Evolutionary conservation across 768 basidiomycete genomes (phyloP).

Genomic region (Leucocoprinus leucothites): DNA sequence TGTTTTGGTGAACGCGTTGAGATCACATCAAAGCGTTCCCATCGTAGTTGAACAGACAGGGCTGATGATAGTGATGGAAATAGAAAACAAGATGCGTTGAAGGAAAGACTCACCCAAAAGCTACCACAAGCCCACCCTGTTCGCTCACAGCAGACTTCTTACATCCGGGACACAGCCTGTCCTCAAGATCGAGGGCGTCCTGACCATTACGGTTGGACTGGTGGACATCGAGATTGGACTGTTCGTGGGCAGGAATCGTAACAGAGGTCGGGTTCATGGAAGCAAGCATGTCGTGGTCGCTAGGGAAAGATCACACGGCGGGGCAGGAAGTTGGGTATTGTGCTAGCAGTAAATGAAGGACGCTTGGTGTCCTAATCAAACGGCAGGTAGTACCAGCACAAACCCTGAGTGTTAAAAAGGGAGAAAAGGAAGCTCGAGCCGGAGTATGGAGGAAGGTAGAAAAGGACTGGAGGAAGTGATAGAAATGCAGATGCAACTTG

Average conservation of each 20-base stretch:
- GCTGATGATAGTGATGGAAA: background rate
- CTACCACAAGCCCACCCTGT: constrained; percentile 85
- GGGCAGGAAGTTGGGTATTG: background rate
- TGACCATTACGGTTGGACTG: constrained; percentile 14
- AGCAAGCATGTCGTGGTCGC: constrained; percentile 22
- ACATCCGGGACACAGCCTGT: constrained; percentile 79
- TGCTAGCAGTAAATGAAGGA: background rate
- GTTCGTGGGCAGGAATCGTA: constrained; percentile 29
- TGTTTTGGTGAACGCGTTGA: background rate
- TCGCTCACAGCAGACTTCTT: constrained; percentile 78
- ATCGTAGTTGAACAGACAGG: background rate
- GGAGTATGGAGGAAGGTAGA: background rate
- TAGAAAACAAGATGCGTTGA: background rate
- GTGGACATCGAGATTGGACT: constrained; percentile 32
- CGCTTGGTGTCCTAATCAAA: background rate
- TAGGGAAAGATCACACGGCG: constrained; percentile 15
- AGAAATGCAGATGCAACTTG: constrained; percentile 4
- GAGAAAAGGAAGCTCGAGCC: background rate
- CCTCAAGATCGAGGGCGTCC: constrained; percentile 35
- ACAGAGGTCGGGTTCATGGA: constrained; percentile 18
- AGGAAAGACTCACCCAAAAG: constrained; percentile 76
- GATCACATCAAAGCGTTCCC: background rate
- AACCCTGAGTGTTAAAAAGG: background rate
- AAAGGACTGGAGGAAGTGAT: constrained; percentile 1
- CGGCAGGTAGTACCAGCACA: background rate